A percentile compares a stretch with the other conserved stretches of the same genome.
Evolutionary conservation across 2,329 filamentous ascomycete species (phyloP).

Genomic region (Fusarium camptoceras): DNA sequence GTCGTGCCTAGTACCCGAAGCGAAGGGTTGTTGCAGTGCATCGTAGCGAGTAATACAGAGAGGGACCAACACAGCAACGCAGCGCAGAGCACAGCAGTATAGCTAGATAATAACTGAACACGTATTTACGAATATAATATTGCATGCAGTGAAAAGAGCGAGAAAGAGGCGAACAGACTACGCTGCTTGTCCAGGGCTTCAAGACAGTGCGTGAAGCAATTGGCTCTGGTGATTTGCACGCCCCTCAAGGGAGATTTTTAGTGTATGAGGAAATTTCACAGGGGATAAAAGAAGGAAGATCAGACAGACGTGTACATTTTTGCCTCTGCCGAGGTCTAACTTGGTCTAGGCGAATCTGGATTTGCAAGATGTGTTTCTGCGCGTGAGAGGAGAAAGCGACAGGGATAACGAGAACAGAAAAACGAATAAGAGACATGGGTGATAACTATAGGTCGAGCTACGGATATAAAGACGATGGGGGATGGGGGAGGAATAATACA

Average conservation of each 20-base stretch:
- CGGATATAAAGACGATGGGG: not conserved
- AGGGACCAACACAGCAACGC: constrained; percentile 33
- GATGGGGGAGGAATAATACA: not conserved
- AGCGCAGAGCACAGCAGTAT: constrained; percentile 2
- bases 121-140: constrained; percentile 20
- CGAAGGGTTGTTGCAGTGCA: constrained; percentile 26
- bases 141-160: not conserved
- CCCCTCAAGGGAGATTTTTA: constrained; percentile 8
- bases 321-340: constrained; percentile 18
- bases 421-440: not conserved
- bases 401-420: constrained; percentile 7
- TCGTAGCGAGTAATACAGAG: constrained; percentile 18
- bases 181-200: constrained; percentile 5
- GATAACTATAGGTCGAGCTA: not conserved
- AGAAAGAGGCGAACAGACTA: constrained; percentile 8
- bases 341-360: constrained; percentile 6
- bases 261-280: not conserved
- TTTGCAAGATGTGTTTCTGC: constrained; percentile 21
- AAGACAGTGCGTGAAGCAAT: constrained; percentile 23
- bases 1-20: not conserved
- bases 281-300: not conserved
- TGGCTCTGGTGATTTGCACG: constrained; percentile 23
- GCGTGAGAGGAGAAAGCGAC: not conserved
- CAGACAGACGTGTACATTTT: constrained; percentile 23
- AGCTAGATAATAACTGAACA: constrained; percentile 27